phyloP scores from a whole-genome alignment of 768 basidiomycete species.

The Mycena polygramma region DNA sequence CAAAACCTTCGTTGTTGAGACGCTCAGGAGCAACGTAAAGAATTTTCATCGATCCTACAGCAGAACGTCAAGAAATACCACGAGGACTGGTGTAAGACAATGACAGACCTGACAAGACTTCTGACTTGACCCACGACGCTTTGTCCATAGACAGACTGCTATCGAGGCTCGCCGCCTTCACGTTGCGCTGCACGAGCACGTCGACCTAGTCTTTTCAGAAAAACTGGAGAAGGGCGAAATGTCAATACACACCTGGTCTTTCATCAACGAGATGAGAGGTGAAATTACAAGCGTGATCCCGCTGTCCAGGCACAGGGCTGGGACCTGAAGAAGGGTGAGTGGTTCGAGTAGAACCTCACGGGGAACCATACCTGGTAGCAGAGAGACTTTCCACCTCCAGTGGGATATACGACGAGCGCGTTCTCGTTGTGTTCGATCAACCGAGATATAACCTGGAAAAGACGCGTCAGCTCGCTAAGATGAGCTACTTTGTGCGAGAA shows the following conservation, averaged over 20 bases:
- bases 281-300: conserved; percentile 53
- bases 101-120: conserved; percentile 43
- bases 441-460: conserved; percentile 48
- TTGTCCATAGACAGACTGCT: conserved; percentile 50
- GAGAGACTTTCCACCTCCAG: conserved; percentile 46
- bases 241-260: conserved; percentile 46
- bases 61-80: not conserved
- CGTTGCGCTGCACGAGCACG: conserved; percentile 46
- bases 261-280: conserved; percentile 52
- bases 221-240: not conserved
- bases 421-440: conserved; percentile 56
- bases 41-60: conserved; percentile 56
- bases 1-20: conserved; percentile 61
- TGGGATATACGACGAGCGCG: conserved; percentile 57
- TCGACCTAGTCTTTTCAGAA: conserved; percentile 47
- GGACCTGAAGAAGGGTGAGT: conserved; percentile 47
- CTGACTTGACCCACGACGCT: conserved; percentile 49
- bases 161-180: conserved; percentile 57
- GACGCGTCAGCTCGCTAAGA: conserved; percentile 1
- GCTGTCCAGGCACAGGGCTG: conserved; percentile 52
- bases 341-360: too few relatives aligned
- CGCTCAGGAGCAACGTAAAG: conserved; percentile 64
- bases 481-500: not conserved
- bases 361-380: conserved; percentile 13
- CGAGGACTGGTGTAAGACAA: too few relatives aligned